Evolutionary conservation across 2,329 filamentous ascomycete genomes (phyloP), one percentile per base, ranked within the genome.

Genomic region (Cercospora sp.): DNA sequence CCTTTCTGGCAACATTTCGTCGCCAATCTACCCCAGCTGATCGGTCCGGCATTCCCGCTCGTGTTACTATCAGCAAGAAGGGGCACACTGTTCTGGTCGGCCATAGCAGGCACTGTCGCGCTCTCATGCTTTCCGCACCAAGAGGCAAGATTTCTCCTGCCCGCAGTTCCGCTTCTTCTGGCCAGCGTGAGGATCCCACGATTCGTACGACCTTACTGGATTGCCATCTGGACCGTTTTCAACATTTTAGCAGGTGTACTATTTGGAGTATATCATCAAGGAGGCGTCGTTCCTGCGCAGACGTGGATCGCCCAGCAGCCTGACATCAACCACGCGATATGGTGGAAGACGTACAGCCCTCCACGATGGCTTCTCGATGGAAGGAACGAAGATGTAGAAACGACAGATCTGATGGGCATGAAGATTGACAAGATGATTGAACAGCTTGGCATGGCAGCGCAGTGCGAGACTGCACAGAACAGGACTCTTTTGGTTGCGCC

Each of bases 311-410:
- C 88, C 75, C 87, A 86, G 64, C 89, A 91, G 71, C 84, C 87
- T 4, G 73, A 90, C 70, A 88, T 90, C 8, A 89, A 88, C 1
- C 85, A 90, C 36, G 90, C 89, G 3, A 84, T 91, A 61, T 94
- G 91, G 91, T 94, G 91, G 91, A 94, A 93, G 78, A 94, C 91
- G 1, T 94, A 94, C 77, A 91, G 89, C 77, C 91, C 91, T 18
- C 91, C 91, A 0, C 89, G 90, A 40, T 94, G 91, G 91, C 84
- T 94, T 20, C 82, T 94, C 6, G 90, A 93, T 71, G 89, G 90
- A 64, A 91, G 91, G 78, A 93, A 91, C 71, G 86, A 89, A 72
- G 84, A 91, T 9, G 80, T 93, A n/a, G 84, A 81, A 31, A 94
- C 91, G 1, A 84, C 84, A 68, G 91, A 94, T 75, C 82, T 93